phyloP scores from a whole-genome alignment of 257 asterid species.

The Solanum pennellii region DNA sequence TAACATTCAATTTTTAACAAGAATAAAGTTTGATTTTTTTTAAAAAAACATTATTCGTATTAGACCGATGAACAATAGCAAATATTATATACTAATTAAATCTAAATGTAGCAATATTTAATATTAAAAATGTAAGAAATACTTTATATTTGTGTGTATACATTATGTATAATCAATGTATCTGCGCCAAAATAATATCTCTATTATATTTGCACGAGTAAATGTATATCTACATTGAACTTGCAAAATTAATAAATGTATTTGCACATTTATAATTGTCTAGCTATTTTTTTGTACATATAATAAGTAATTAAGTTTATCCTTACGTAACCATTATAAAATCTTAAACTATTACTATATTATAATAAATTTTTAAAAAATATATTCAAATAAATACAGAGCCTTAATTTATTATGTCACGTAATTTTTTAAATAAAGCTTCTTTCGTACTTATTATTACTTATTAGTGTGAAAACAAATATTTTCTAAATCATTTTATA shows the following conservation, averaged over 20 bases:
- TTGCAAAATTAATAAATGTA: background rate
- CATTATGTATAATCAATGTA: background rate
- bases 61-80: background rate
- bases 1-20: background rate
- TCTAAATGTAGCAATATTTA: too few species aligned
- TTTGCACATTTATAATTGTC: background rate
- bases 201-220: background rate
- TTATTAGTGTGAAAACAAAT: background rate
- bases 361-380: too few species aligned
- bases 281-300: background rate
- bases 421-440: too few species aligned
- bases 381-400: too few species aligned
- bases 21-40: background rate
- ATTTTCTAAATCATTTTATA: background rate
- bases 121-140: background rate
- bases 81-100: too few species aligned
- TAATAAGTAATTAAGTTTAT: background rate
- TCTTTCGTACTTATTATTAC: background rate
- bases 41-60: background rate
- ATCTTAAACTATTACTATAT: too few species aligned
- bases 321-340: too few species aligned
- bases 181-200: background rate
- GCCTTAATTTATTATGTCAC: too few species aligned
- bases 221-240: background rate
- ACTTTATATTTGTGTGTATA: background rate